phyloP scores from a whole-genome alignment of 768 basidiomycete genomes.

The Hysterangium stoloniferum region DNA sequence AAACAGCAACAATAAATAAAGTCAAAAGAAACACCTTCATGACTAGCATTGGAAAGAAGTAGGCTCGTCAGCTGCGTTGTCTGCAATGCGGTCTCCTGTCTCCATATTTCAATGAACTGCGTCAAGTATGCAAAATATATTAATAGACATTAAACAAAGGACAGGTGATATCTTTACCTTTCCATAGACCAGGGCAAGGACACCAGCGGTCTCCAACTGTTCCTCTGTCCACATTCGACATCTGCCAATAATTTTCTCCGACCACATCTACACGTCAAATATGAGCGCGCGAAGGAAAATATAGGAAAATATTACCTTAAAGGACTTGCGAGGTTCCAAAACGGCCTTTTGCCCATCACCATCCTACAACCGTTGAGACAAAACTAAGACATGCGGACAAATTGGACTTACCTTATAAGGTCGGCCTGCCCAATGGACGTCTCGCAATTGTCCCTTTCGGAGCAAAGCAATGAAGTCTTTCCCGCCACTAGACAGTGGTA shows the following conservation, averaged over 20 bases:
- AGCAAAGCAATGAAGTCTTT: constrained; percentile 78
- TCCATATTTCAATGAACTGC: constrained; percentile 80
- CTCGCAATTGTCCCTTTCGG: constrained; percentile 63
- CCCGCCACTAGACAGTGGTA: constrained; percentile 65
- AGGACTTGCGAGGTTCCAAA: constrained; percentile 72
- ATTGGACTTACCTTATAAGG: constrained; percentile 38
- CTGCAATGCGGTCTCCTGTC: constrained; percentile 66
- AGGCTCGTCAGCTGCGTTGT: constrained; percentile 67
- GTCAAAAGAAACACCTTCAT: constrained; percentile 49
- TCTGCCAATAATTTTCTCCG: constrained; percentile 60
- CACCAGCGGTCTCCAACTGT: constrained; percentile 74
- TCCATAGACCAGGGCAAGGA: constrained; percentile 71
- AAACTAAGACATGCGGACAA: background rate
- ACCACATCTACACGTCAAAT: constrained; percentile 40
- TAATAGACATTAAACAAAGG: background rate
- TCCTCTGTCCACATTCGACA: constrained; percentile 74
- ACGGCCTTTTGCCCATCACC: constrained; percentile 25
- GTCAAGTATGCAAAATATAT: background rate
- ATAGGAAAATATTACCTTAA: constrained; percentile 35
- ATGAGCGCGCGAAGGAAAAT: background rate
- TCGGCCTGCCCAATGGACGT: constrained; percentile 74
- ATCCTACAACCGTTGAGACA: constrained; percentile 19
- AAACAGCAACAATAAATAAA: background rate
- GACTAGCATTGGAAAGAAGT: constrained; percentile 71
- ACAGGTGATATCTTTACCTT: constrained; percentile 34